Base-by-base conservation (phyloP, 179 eudicot species). In the Camellia oleifera region DNA sequence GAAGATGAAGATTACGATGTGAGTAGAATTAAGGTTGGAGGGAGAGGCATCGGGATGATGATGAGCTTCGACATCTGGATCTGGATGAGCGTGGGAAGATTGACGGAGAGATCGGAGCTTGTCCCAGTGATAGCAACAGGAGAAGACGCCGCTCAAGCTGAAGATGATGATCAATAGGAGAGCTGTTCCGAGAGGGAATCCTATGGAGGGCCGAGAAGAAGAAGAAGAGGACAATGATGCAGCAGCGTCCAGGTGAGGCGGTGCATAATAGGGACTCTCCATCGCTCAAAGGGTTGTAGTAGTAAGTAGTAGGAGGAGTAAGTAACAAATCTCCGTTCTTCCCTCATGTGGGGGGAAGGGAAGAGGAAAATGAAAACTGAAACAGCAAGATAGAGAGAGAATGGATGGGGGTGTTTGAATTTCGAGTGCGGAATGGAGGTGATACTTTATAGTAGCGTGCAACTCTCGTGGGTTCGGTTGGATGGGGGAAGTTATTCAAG, bases 71-170 rank as follows among this genome's bases (percentile, higher is more conserved):
- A 83, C 84, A 77, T 92, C 97, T 65, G 74, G 64, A 44, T 18
- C 65, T 65, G 74, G 64, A 44, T 18, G 60, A 23, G 79, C 78
- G 32, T 85, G 63, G 40, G 81, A 75, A 17, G 97, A 81, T 17
- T 86, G 88, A 42, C 93, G 90, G 71, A 93, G 85, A 26, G 94
- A 83, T 1, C 94, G 86, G 72, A 94, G 86, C 84, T 89, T 93
- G 48, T 94, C 97, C 98, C 98, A 94, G 79, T 92, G 96, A 74
- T 94, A 94, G 78, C 98, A 94, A 69, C 98, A 94, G 0, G 98
- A 91, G 86, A 94, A 94, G 62, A 94, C 80, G 4, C 97, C 97
- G 75, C 98, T 94, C 71, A 94, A 79, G 75, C 90, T 89, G 85
- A 94, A 94, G 7, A 94, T 90, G 42, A 94, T 81, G 48, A 94